These are phyloP conservation scores for Nothophaeocryptopus gaeumannii DNA, from an alignment of 2,329 filamentous ascomycete genomes.

Conservation along the genomic window DNA sequence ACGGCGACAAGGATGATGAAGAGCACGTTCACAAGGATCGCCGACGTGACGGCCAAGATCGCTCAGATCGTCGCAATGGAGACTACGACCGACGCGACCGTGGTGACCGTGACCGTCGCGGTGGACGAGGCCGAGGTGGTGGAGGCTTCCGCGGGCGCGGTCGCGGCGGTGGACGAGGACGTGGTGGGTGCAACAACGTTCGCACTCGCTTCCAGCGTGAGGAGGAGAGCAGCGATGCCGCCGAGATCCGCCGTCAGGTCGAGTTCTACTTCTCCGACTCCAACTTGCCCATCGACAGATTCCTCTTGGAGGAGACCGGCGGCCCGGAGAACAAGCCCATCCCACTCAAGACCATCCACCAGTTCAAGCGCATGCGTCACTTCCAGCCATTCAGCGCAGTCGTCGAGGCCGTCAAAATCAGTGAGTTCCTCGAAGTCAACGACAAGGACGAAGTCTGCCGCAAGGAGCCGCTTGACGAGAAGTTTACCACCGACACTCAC, in stretches of 20 bases:
- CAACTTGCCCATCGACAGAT: slow-evolving; percentile 85
- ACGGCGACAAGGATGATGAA: slow-evolving; percentile 21
- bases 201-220: slow-evolving; percentile 43
- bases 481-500: slow-evolving; percentile 53
- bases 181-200: slow-evolving; percentile 19
- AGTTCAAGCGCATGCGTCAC: slow-evolving; percentile 92
- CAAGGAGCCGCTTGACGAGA: slow-evolving; percentile 63
- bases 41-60: slow-evolving; percentile 16
- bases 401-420: slow-evolving; percentile 77
- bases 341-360: slow-evolving; percentile 71
- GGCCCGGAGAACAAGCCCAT: slow-evolving; percentile 81
- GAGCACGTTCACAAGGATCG: slow-evolving; percentile 1
- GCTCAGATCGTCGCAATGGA: slow-evolving; percentile 10
- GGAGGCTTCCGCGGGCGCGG: slow-evolving; percentile 7
- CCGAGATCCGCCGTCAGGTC: slow-evolving; percentile 83
- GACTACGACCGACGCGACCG: slow-evolving; percentile 18
- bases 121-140: slow-evolving; percentile 17
- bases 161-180: slow-evolving; percentile 14
- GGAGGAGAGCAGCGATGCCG: slow-evolving; percentile 72
- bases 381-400: slow-evolving; percentile 87
- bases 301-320: slow-evolving; percentile 73
- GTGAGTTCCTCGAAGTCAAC: slow-evolving; percentile 67
- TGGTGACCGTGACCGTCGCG: slow-evolving; percentile 11
- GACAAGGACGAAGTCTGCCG: slow-evolving; percentile 73
- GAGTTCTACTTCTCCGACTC: slow-evolving; percentile 95